Evolutionary conservation across 2,329 filamentous ascomycete species (phyloP), one percentile per base, ranked within the genome.

Genomic region (Phyllosticta paracitricarpa): DNA sequence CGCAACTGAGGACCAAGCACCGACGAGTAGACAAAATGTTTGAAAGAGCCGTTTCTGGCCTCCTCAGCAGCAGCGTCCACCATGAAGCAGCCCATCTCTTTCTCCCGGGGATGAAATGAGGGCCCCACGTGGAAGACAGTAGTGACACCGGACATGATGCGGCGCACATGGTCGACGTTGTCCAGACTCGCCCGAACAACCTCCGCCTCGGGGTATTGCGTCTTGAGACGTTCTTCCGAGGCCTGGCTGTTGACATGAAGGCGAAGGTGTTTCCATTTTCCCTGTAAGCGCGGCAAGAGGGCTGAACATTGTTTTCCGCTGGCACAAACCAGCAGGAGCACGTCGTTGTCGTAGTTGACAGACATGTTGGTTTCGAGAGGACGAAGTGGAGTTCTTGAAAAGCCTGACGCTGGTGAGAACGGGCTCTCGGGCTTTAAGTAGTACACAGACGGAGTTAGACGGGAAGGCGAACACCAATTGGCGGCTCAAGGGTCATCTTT

Each of bases 311-410:
- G 75, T 57, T 75, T 75, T 54, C 75, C 74, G 24, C 68, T 69
- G 4, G 75, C 72, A 59, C 69, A 73, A 48, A 73, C 76, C 26
- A 77, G 63, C 30, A 75, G 69, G 28, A 77, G 63, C 40, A 75
- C 53, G 52, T 75, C 71, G 24, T 68, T 69, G 9, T 64, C 62
- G 33, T 62, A 63, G 54, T 71, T 48, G 56, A 64, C 63, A 53
- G 64, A 56, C 65, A 66, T 66, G 64, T 62, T 19, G 62, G 63
- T 25, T n/a, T 6, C 65, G 66, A 25, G 66, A 69, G 52, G 66
- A 40, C 5, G 48, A 25, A 9, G 3, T 51, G 40, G 14, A 48
- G 4, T 10, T 9, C 28, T 40, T 14, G 33, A 48, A 17, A 2
- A 6, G 40, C 1, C 17, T 48, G n/a, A 7, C 3, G 17, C 14